These are phyloP conservation scores for Beauveria medogensis DNA, from an alignment of 2,329 filamentous ascomycete species.

Conservation along the genomic window DNA sequence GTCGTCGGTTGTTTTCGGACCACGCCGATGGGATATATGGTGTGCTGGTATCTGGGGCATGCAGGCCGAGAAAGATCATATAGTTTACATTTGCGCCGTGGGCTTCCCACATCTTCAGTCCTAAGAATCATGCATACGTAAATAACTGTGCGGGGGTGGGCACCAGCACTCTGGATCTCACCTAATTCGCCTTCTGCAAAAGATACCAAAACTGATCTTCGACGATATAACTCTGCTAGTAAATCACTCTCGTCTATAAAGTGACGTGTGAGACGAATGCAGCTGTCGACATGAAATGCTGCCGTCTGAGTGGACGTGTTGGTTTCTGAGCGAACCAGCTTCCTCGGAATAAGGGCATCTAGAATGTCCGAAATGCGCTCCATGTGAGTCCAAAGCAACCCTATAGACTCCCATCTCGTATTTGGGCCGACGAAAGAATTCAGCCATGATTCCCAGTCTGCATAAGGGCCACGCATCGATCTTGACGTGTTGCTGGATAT, in stretches of 20 bases:
- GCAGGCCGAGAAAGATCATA: not conserved
- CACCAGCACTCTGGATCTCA: not conserved
- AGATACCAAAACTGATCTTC: not conserved
- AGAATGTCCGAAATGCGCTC: conserved; percentile 4
- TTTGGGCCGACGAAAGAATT: conserved; percentile 29
- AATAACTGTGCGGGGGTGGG: not conserved
- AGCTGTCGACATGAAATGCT: not conserved
- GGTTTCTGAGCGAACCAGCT: not conserved
- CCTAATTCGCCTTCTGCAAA: conserved; percentile 5
- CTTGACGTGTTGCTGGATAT: conserved; percentile 32
- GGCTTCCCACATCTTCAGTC: not conserved
- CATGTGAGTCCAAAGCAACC: conserved; percentile 24
- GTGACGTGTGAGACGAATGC: conserved; percentile 3
- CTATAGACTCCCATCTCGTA: conserved; percentile 37
- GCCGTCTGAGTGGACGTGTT: not conserved
- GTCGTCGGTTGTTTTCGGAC: conserved; percentile 4
- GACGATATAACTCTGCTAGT: conserved; percentile 6
- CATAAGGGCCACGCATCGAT: conserved; percentile 27
- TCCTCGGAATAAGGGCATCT: not conserved
- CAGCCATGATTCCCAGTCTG: conserved; percentile 27
- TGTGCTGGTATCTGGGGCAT: not conserved
- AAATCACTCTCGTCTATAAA: conserved; percentile 9
- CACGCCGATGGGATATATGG: not conserved
- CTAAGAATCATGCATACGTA: not conserved
- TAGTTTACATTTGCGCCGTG: not conserved